Percentiles rank a stretch among this genome's conserved stretches.
These are phyloP conservation scores for Paracamarosporium sp. DNA, from an alignment of 2,329 filamentous ascomycete genomes.

Conservation along the genomic window DNA sequence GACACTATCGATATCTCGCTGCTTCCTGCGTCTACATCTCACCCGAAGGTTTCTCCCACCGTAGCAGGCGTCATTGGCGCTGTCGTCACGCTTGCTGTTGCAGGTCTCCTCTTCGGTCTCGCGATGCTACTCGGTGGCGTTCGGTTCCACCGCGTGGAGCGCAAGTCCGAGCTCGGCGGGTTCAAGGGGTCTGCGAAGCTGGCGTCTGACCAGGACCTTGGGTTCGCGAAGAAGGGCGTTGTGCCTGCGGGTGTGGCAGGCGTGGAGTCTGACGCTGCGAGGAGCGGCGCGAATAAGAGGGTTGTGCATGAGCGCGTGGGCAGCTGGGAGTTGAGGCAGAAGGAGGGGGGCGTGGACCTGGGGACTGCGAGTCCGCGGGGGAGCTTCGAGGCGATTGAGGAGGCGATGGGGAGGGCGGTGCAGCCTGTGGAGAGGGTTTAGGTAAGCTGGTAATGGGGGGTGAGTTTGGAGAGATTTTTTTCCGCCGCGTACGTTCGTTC, in stretches of 20 bases:
- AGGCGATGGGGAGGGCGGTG: conserved; percentile 51
- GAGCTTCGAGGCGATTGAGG: conserved; percentile 56
- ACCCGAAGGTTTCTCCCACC: conserved; percentile 45
- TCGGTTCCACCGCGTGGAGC: conserved; percentile 51
- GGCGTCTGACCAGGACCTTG: conserved; percentile 61
- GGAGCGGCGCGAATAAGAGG: conserved; percentile 20
- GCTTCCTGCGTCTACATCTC: not conserved
- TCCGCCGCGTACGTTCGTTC: conserved; percentile 18
- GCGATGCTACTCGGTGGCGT: conserved; percentile 55
- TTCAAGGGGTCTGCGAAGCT: conserved; percentile 64
- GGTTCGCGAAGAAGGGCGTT: conserved; percentile 52
- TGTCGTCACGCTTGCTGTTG: conserved; percentile 56
- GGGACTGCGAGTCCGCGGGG: conserved; percentile 40
- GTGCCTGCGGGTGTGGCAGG: conserved; percentile 38
- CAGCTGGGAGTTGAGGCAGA: conserved; percentile 63
- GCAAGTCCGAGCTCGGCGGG: conserved; percentile 49
- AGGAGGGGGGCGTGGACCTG: conserved; percentile 29
- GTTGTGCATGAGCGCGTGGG: conserved; percentile 60
- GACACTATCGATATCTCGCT: conserved; percentile 13
- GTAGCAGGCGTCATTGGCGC: conserved; percentile 65
- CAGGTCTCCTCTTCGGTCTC: conserved; percentile 50
- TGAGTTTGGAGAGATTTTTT: not conserved
- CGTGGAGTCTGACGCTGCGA: conserved; percentile 25
- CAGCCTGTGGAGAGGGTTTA: conserved; percentile 57
- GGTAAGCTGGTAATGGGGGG: not conserved